Base-by-base conservation (phyloP, 768 basidiomycete species). In the Mycena kentingensis region DNA sequence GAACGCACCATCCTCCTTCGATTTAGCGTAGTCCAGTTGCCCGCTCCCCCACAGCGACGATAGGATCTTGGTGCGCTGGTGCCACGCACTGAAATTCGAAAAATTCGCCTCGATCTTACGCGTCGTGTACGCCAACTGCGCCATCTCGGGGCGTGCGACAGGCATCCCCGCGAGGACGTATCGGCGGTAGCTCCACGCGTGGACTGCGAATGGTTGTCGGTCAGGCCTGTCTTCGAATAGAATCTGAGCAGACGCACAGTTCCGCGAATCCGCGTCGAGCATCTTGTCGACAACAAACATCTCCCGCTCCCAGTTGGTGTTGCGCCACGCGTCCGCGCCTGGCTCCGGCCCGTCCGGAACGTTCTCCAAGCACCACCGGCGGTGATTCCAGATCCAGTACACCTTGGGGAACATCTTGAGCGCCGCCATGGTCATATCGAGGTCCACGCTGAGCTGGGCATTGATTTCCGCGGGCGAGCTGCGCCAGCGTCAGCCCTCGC, bases 21-120 rank as follows among this genome's bases (percentile, higher is more conserved):
- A 82, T 61, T 78, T 75, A 13, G 63, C 47, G 45, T 77, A 73
- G 49, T 86, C 79, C 12, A 81, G 63, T 55, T 77, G 73, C 16
- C 80, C 83, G 26, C 67, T 67, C 29, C 75, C 77, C 88, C 90
- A 93, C 16, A 95, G 64, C 3, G 76, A 77, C 0, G 77, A 65
- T 25, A 90, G 74, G 7, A 93, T 76, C 64, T 93, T 96, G 1
- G 93, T 91, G 28, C 97, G 84, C 61, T 97, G 94, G 68, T 99
- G 97, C 97, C 97, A 99, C 19, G 97, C 97, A 57, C 93, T 96
- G 67, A 97, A 98, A 67, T 99, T 98, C 28, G 93, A 96, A 66
- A 98, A 94, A 64, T 92, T 98, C 43, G 87, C 75, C 68, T 90
- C 87, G 58, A 99, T 98, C 76, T 98, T 98, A 54, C 80, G 81